Percentiles rank a stretch among this genome's conserved stretches.
Conservation (phyloP, 2,329 filamentous ascomycete genomes). For the Alternaria brassicae region DNA sequence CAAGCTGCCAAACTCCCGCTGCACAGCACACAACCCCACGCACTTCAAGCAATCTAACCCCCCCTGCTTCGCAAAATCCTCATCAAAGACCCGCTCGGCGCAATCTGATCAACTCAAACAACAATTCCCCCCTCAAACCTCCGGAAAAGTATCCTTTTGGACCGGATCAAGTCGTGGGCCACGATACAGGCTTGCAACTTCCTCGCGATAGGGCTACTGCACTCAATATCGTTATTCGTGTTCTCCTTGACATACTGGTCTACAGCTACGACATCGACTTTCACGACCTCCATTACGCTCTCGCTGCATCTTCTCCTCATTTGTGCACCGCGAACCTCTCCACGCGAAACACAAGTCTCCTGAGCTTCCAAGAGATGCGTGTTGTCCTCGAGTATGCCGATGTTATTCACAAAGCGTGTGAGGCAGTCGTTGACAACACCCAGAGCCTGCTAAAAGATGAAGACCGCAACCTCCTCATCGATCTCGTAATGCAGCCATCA, state of each 20-base stretch:
- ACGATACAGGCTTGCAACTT: not conserved
- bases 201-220: not conserved
- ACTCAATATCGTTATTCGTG: not conserved
- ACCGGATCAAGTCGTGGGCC: not conserved
- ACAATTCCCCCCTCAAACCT: not conserved
- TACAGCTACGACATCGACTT: slow-evolving; percentile 1
- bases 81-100: not conserved
- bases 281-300: not conserved
- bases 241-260: slow-evolving; percentile 6
- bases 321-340: not conserved
- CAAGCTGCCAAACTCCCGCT: not conserved
- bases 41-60: not conserved
- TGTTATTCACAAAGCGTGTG: not conserved
- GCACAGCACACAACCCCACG: not conserved
- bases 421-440: not conserved
- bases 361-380: not conserved
- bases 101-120: not conserved
- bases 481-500: not conserved
- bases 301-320: not conserved
- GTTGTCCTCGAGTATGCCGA: not conserved
- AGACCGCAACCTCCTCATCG: not conserved
- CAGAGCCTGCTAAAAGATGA: slow-evolving; percentile 7
- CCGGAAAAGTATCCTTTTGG: not conserved
- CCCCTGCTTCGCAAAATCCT: not conserved
- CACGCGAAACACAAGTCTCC: not conserved